A percentile compares a stretch with the other conserved stretches of the same genome.
phyloP scores from a whole-genome alignment of 2,329 filamentous ascomycete genomes.

The Penicillium sp. region DNA sequence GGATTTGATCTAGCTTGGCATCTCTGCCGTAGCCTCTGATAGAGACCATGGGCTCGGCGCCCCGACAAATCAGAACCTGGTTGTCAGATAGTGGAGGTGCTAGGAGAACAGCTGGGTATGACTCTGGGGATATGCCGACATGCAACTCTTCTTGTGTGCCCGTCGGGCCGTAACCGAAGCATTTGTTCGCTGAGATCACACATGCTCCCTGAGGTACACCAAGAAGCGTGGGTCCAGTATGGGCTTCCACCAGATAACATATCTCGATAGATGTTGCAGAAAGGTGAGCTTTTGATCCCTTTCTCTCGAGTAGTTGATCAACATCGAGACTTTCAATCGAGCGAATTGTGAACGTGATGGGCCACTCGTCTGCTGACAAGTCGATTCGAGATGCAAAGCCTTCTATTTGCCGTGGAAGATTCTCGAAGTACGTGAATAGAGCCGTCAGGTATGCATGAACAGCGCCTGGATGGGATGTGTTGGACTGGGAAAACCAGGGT shows the following conservation, averaged over 20 bases:
- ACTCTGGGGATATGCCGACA: background rate
- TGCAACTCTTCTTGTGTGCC: slow-evolving; percentile 2
- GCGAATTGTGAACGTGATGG: background rate
- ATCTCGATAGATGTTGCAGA: background rate
- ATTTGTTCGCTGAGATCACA: background rate
- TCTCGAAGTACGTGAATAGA: background rate
- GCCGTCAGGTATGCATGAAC: background rate
- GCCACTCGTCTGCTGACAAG: background rate
- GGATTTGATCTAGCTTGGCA: background rate
- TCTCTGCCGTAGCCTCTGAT: background rate
- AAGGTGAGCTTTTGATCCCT: background rate
- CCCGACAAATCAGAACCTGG: background rate
- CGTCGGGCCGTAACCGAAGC: background rate
- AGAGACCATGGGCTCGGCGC: background rate
- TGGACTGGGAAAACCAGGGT: background rate
- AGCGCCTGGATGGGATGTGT: background rate
- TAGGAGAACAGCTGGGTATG: background rate
- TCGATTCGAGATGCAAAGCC: background rate
- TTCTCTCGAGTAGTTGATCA: background rate
- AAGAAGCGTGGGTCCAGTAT: background rate
- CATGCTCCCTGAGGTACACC: background rate
- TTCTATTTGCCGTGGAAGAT: background rate
- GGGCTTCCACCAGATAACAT: background rate
- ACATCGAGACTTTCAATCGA: background rate
- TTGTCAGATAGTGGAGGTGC: background rate